These are phyloP conservation scores for Cicer judaicum DNA, from an alignment of 306 rosid genomes.

Conservation along the genomic window DNA sequence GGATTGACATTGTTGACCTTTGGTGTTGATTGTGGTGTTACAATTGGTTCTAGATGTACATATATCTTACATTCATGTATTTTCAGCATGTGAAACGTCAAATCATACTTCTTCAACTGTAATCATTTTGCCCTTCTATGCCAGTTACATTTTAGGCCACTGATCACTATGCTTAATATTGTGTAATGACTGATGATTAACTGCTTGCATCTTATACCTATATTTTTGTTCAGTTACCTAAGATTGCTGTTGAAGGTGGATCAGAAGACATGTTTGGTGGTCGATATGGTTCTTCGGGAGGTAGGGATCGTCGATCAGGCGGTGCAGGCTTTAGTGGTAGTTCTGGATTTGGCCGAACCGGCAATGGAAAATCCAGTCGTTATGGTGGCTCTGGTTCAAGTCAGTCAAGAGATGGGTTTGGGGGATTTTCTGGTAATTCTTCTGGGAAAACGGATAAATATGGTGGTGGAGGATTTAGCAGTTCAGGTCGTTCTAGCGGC, in stretches of 20 bases:
- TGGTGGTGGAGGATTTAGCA: constrained; percentile 44
- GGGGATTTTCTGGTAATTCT: constrained; percentile 45
- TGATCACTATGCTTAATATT: not conserved
- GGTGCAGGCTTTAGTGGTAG: constrained; percentile 53
- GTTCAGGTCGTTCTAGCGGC: constrained; percentile 47
- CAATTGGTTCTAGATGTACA: not conserved
- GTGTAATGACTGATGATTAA: constrained; percentile 36
- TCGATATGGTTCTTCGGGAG: constrained; percentile 55
- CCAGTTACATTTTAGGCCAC: not conserved
- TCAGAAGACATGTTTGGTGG: constrained; percentile 58
- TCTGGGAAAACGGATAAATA: constrained; percentile 32
- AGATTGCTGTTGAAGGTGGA: constrained; percentile 63
- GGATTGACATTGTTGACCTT: not conserved
- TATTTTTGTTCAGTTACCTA: constrained; percentile 71
- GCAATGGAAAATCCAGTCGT: constrained; percentile 49
- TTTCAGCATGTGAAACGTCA: not conserved
- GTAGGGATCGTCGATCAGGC: constrained; percentile 49
- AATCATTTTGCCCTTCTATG: constrained; percentile 10
- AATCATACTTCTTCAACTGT: not conserved
- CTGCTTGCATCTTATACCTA: constrained; percentile 25
- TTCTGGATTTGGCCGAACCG: constrained; percentile 37
- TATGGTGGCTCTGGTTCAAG: constrained; percentile 57
- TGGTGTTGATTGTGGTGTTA: not conserved
- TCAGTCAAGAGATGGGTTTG: constrained; percentile 54
- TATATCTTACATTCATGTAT: not conserved